Evolutionary conservation across 768 basidiomycete species (phyloP).

Genomic region (Mycena filopes): DNA sequence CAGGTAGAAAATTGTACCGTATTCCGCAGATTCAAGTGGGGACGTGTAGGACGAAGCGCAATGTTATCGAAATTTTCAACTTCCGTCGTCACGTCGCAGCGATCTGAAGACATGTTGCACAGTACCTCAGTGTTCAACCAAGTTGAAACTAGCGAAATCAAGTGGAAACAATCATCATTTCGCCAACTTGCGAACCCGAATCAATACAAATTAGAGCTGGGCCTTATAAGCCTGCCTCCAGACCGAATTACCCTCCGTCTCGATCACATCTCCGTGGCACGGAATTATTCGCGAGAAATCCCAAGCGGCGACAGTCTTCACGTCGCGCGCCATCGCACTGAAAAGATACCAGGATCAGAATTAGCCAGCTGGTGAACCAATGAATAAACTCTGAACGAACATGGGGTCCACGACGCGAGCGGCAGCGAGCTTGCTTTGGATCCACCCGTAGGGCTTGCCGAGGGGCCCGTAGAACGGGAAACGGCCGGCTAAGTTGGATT

Average conservation of each 20-base stretch:
- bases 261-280: slow-evolving; percentile 71
- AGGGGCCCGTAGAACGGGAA: slow-evolving; percentile 42
- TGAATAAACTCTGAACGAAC: slow-evolving; percentile 40
- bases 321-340: slow-evolving; percentile 73
- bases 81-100: too few relatives aligned
- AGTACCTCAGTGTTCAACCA: too few relatives aligned
- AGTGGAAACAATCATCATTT: too few relatives aligned
- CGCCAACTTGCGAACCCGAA: too few relatives aligned
- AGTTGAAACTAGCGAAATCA: too few relatives aligned
- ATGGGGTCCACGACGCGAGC: slow-evolving; percentile 48
- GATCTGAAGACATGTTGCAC: too few relatives aligned
- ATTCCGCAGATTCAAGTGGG: too few relatives aligned
- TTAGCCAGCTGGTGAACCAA: too few relatives aligned
- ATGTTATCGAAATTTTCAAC: too few relatives aligned
- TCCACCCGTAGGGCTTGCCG: slow-evolving; percentile 47
- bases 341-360: not conserved
- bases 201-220: not conserved
- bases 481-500: slow-evolving; percentile 27
- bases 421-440: slow-evolving; percentile 46
- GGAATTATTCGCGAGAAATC: slow-evolving; percentile 80
- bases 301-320: slow-evolving; percentile 74
- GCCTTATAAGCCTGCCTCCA: slow-evolving; percentile 43
- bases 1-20: too few relatives aligned
- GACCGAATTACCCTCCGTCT: slow-evolving; percentile 56
- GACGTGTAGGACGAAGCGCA: too few relatives aligned